These are phyloP conservation scores for Hericium rajendrae DNA, from an alignment of 768 basidiomycete genomes.

Conservation along the genomic window DNA sequence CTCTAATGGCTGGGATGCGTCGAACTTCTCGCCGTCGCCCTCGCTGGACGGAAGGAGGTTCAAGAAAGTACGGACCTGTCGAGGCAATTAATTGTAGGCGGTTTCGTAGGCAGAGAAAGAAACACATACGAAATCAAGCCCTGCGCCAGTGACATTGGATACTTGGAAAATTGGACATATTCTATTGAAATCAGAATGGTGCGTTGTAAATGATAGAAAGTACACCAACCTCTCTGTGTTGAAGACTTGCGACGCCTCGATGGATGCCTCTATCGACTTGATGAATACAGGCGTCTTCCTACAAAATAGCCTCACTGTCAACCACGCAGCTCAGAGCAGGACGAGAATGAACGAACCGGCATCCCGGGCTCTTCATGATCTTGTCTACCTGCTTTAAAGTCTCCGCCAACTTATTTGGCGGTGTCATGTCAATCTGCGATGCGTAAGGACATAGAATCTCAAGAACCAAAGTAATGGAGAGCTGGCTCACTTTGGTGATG, in stretches of 20 bases:
- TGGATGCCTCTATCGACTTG: constrained; percentile 69
- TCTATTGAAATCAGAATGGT: constrained; percentile 27
- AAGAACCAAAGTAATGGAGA: background rate
- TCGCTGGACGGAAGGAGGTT: constrained; percentile 88
- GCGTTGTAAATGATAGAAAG: constrained; percentile 8
- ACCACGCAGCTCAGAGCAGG: too few species aligned
- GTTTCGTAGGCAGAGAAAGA: background rate
- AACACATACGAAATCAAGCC: constrained; percentile 58
- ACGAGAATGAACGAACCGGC: constrained; percentile 42
- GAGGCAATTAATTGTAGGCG: background rate
- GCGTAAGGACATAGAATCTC: background rate
- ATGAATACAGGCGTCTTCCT: constrained; percentile 83
- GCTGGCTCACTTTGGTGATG: constrained; percentile 69
- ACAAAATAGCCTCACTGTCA: background rate
- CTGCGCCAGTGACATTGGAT: constrained; percentile 93
- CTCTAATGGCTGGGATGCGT: constrained; percentile 71
- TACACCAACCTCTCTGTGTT: constrained; percentile 52
- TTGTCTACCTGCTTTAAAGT: constrained; percentile 89
- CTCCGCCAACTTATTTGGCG: constrained; percentile 81
- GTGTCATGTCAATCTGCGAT: constrained; percentile 90
- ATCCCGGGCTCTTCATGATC: constrained; percentile 87
- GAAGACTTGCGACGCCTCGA: constrained; percentile 68
- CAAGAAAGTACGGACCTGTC: constrained; percentile 76
- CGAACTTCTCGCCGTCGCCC: constrained; percentile 72
- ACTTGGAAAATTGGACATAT: constrained; percentile 87